Base-by-base conservation (phyloP, 164 flowering plant species). In the Umbellularia californica region DNA sequence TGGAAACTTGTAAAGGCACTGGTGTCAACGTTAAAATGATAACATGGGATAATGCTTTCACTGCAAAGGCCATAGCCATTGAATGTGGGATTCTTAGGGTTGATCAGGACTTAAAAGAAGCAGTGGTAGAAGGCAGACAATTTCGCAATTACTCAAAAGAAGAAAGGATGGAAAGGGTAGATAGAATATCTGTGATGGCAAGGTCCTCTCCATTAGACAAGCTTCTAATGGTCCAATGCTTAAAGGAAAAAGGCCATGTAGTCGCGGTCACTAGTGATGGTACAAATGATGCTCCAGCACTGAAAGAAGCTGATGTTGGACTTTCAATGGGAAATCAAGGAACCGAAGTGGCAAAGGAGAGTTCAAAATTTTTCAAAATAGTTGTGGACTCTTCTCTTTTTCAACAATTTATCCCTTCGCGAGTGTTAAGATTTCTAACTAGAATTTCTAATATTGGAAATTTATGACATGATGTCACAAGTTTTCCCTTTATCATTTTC, bases 231-330 rank as follows among this genome's bases (percentile, higher is more conserved):
- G 92, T 89, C 3, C 83, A 87, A 65, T 82, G 87, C 77, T 70
- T 91, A 79, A 87, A 79, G 77, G 81, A 82, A 65, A 84, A 84
- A 71, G 95, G 93, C 11, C 85, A 86, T 7, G 93, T 89, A 11
- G 95, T 89, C 17, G 93, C 93, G 3, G 92, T 88, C 41, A 88
- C 88, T 0, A 89, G 89, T 2, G 89, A 88, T 68, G 89, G 91
- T 19, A 87, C 89, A 41, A 88, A 88, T n/a, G 91, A 88, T 55
- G 88, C 91, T 2, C 88, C 86, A 0, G 91, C 89, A 10, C 35
- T 88, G 11, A 84, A 88, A 65, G 89, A 84, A 70, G 88, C 91
- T 0, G 87, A 90, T 68, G 82, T 90, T 20, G 90, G 92, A 12
- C 84, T 90, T 7, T 83, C 94, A 0, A 86, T 88, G 91, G 92